Conservation (phyloP, 1,284 basidiomycete species). For the Apiotrichum montevideense region DNA sequence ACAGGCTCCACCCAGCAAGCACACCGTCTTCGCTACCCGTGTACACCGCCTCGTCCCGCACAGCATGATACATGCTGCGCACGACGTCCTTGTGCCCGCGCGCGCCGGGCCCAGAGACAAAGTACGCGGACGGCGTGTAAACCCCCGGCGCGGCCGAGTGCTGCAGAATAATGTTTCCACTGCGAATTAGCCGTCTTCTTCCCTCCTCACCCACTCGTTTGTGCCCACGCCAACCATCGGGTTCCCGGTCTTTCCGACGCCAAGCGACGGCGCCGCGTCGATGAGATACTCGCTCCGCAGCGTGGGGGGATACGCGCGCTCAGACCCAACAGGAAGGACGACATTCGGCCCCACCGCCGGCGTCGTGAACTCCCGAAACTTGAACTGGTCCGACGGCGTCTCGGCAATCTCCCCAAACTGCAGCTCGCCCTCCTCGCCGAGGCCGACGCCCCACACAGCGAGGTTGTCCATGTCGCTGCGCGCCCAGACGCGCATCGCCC, state of each 20-base stretch:
- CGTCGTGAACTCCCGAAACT: conserved; percentile 25
- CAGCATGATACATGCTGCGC: conserved; percentile 41
- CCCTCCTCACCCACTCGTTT: conserved; percentile 35
- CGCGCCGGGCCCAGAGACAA: conserved; percentile 31
- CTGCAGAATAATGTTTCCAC: conserved; percentile 44
- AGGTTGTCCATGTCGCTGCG: conserved; percentile 46
- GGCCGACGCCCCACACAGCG: conserved; percentile 33
- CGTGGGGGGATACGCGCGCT: conserved; percentile 23
- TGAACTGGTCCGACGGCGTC: conserved; percentile 29
- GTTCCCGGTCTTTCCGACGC: conserved; percentile 29
- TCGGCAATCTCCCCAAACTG: conserved; percentile 34
- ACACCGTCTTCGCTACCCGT: conserved; percentile 48
- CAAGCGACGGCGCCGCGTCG: conserved; percentile 41
- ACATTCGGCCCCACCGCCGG: conserved; percentile 22
- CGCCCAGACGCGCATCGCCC: conserved; percentile 42
- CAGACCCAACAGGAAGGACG: conserved; percentile 29
- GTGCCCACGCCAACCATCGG: conserved; percentile 39
- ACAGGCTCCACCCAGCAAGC: conserved; percentile 45
- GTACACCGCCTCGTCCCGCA: conserved; percentile 42
- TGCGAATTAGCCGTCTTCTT: conserved; percentile 10
- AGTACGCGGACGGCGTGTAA: conserved; percentile 39
- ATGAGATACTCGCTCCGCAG: conserved; percentile 41
- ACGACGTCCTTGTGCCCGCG: conserved; percentile 46
- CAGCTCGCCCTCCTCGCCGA: conserved; percentile 25
- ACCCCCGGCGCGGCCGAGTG: conserved; percentile 22